Evolutionary conservation across 352 stramenopile genomes (phyloP).

Genomic region (Aphanomyces stellatus): DNA sequence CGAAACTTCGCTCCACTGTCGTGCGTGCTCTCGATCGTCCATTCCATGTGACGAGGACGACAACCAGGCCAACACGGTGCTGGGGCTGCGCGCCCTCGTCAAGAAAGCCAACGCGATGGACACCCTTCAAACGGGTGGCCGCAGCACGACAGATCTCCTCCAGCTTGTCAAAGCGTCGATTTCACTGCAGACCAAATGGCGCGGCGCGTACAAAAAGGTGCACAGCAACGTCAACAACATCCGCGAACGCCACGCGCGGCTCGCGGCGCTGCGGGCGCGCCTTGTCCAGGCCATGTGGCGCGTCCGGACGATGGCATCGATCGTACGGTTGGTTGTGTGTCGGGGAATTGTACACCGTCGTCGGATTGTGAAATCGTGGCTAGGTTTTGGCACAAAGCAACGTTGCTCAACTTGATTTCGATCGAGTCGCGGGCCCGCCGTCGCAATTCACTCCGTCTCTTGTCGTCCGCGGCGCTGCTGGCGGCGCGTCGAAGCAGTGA

Average conservation of each 20-base stretch:
- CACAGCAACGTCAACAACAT: neutral
- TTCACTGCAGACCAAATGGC: neutral
- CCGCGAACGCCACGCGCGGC: neutral
- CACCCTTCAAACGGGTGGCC: neutral
- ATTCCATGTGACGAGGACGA: no score
- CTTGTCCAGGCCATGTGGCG: neutral
- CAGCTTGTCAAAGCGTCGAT: neutral
- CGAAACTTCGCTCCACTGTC: neutral
- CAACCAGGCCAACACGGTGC: slow-evolving; percentile 6
- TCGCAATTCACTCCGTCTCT: neutral
- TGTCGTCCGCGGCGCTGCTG: neutral
- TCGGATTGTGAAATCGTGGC: no score
- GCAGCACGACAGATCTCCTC: neutral
- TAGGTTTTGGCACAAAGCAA: slow-evolving; percentile 12
- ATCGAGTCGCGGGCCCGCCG: neutral
- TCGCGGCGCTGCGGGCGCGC: neutral
- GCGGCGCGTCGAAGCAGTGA: neutral
- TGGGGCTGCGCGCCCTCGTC: neutral
- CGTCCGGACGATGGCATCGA: neutral
- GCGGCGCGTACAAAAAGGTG: neutral
- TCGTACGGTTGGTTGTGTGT: neutral
- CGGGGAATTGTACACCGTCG: no score
- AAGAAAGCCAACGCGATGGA: neutral
- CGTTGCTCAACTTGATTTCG: neutral
- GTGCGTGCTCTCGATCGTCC: neutral